Base-by-base conservation (phyloP, 2,329 filamentous ascomycete genomes). In the Colletotrichum camelliae region DNA sequence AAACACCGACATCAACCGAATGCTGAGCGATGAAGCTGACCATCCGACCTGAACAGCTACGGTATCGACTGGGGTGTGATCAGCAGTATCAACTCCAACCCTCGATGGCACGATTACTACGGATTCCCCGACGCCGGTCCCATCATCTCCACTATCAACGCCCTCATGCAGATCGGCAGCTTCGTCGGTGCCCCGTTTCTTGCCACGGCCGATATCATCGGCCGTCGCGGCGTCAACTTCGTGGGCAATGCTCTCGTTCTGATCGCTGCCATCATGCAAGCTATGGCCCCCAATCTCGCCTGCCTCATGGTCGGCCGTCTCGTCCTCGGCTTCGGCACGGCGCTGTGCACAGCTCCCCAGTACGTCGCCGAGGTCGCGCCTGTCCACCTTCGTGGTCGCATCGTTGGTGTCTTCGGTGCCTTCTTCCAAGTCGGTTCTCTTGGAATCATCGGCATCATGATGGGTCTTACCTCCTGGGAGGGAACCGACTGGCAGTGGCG, bases 291-390 rank as follows among this genome's bases (percentile, higher is more conserved):
- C 7, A 81, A 79, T 37, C 82, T 85, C 57, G 80, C 80, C 16
- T 85, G 86, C 62, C 86, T 88, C n/a, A 83, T 88, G 52, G 85
- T 86, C 8, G 89, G 89, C 4, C 87, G 89, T 29, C 91, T 92
- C 77, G 81, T 91, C 5, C 87, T 92, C 1, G 90, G 90, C 21
- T 91, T 92, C 69, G 86, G 86, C 79, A 85, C 78, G 61, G 79
- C 81, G 1, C 78, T 82, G 35, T 81, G 80, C 60, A 80, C 80
- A 4, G 79, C 80, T 7, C 78, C 80, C 1, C 81, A 82, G 65
- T 82, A 81, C 74, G 80, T 82, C 60, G 80, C 80, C 24, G 81
- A 82, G 72, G 72, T 82, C 18, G 79, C 81, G 4, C 81, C 81
- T 1, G 39, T 80, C 18, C 81, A 82, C n/a, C 77, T 82, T 5